These are phyloP conservation scores for Globisporangium polare DNA, from an alignment of 352 stramenopile genomes.

Conservation along the genomic window DNA sequence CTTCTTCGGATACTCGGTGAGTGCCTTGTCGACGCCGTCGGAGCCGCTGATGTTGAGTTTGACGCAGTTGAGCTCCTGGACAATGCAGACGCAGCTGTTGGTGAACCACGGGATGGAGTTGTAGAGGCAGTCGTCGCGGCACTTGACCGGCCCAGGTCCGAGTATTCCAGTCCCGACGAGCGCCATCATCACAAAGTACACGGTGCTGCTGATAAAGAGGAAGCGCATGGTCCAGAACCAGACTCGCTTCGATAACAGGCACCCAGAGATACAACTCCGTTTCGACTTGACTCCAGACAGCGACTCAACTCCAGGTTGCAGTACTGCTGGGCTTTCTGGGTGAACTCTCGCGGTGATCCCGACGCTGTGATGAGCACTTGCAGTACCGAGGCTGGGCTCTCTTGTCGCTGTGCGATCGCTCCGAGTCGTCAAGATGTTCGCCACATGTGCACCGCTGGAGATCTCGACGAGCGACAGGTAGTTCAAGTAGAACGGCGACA, in stretches of 20 bases:
- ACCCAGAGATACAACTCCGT: too few species aligned
- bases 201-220: neutral
- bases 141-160: neutral
- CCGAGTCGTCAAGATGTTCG: neutral
- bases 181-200: neutral
- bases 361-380: too few species aligned
- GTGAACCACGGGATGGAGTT: neutral
- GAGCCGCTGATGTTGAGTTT: constrained; percentile 11
- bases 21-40: neutral
- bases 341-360: too few species aligned
- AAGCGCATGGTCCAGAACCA: too few species aligned
- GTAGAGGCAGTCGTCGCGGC: neutral
- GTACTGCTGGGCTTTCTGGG: too few species aligned
- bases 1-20: neutral
- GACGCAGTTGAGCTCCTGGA: constrained; percentile 9
- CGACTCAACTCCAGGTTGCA: too few species aligned
- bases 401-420: neutral
- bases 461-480: constrained; percentile 12
- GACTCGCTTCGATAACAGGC: too few species aligned
- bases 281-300: too few species aligned
- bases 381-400: neutral
- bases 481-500: constrained; percentile 11
- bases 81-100: neutral
- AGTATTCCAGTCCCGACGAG: neutral
- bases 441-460: neutral